Conservation (phyloP, 257 asterid genomes). For the Capsicum chinense region DNA sequence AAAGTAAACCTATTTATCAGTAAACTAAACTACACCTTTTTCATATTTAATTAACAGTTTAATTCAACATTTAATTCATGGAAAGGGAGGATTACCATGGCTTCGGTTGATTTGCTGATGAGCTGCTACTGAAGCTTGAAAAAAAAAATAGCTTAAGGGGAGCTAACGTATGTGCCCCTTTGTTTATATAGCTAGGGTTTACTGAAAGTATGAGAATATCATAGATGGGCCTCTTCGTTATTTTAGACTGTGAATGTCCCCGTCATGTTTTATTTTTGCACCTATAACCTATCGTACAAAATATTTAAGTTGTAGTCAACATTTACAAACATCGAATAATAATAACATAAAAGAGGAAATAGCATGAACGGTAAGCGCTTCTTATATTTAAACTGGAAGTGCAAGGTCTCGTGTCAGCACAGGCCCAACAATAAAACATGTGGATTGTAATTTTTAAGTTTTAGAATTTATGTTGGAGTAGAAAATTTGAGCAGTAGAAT, state of each 20-base stretch:
- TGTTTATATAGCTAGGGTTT: conserved; percentile 30
- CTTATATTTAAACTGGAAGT: too few species aligned
- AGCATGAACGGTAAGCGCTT: too few species aligned
- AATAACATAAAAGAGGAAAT: too few species aligned
- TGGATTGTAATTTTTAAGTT: too few species aligned
- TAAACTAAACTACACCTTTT: background rate
- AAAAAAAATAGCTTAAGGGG: background rate
- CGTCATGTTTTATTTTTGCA: background rate
- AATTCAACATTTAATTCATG: background rate
- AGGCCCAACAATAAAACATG: too few species aligned
- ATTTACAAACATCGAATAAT: too few species aligned
- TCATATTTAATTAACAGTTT: background rate
- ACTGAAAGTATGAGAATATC: background rate
- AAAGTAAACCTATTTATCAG: background rate
- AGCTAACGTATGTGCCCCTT: background rate
- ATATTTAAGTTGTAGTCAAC: background rate
- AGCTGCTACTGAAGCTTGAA: conserved; percentile 17
- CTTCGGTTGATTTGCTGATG: background rate
- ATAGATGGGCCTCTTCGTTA: conserved; percentile 8
- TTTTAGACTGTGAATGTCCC: background rate
- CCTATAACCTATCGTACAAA: background rate
- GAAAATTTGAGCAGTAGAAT: too few species aligned
- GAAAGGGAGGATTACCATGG: conserved; percentile 8
- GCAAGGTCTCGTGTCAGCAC: too few species aligned
- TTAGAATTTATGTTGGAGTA: too few species aligned